phyloP scores from a whole-genome alignment of 2,329 filamentous ascomycete species.

The Xylariaceae sp. region DNA sequence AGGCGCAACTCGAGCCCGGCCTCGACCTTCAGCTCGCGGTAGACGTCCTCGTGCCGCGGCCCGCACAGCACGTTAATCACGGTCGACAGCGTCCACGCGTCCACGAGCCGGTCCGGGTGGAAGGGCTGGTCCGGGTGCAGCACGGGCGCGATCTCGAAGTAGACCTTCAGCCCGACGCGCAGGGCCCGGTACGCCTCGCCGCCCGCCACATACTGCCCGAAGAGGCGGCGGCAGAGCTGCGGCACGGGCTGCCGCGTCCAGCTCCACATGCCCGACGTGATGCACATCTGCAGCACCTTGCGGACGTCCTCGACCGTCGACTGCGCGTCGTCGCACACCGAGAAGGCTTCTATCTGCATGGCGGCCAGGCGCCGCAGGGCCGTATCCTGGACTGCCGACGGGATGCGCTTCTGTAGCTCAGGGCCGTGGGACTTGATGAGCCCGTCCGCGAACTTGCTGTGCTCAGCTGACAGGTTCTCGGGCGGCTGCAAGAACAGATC shows the following conservation, averaged over 20 bases:
- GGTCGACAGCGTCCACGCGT: constrained; percentile 16
- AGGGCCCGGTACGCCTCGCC: constrained; percentile 17
- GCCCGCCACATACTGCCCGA: constrained; percentile 13
- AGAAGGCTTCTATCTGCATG: constrained; percentile 18
- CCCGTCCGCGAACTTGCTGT: constrained; percentile 12
- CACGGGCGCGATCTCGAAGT: constrained; percentile 17
- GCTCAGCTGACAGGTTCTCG: constrained; percentile 12
- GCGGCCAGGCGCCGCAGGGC: constrained; percentile 16
- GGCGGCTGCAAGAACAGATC: constrained; percentile 28
- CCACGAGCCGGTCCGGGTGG: constrained; percentile 15
- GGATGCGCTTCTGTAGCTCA: constrained; percentile 7
- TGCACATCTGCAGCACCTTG: constrained; percentile 16
- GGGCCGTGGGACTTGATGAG: constrained; percentile 10
- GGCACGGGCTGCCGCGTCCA: constrained; percentile 21
- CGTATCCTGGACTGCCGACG: constrained; percentile 5
- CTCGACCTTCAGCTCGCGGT: constrained; percentile 15
- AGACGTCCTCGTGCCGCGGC: constrained; percentile 10
- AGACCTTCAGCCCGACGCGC: constrained; percentile 17
- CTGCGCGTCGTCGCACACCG: constrained; percentile 8
- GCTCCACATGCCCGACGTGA: constrained; percentile 19
- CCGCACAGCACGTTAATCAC: constrained; percentile 19
- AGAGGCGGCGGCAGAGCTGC: constrained; percentile 15
- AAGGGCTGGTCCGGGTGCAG: constrained; percentile 14
- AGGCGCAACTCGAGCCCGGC: constrained; percentile 17
- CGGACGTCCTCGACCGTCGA: constrained; percentile 12